Evolutionary conservation across 345 rosid genomes (phyloP).

Genomic region (Gossypium turneri): DNA sequence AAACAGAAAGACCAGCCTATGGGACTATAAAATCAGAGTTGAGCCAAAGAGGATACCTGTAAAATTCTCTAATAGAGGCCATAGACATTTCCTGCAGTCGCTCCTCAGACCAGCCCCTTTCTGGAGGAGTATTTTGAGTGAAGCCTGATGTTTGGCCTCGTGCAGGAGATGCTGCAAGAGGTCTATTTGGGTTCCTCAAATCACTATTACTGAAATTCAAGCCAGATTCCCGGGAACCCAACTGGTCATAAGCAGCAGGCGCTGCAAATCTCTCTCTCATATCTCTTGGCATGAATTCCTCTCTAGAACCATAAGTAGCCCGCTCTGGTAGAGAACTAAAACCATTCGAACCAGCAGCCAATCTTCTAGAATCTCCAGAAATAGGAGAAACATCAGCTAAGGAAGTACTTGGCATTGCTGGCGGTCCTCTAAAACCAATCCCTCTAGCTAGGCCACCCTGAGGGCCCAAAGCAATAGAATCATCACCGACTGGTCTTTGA

Average conservation of each 20-base stretch:
- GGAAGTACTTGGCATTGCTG: slow-evolving; percentile 31
- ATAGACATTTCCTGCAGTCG: slow-evolving; percentile 50
- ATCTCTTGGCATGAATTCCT: slow-evolving; percentile 43
- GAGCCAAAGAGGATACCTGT: slow-evolving; percentile 50
- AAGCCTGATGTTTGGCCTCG: slow-evolving; percentile 36
- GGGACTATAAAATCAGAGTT: slow-evolving; percentile 17
- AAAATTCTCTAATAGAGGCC: slow-evolving; percentile 81
- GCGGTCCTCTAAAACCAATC: slow-evolving; percentile 69
- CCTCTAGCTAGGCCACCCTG: slow-evolving; percentile 98
- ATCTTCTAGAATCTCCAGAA: slow-evolving; percentile 60
- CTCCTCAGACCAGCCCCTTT: slow-evolving; percentile 58
- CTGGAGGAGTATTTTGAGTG: slow-evolving; percentile 43
- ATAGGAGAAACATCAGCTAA: slow-evolving; percentile 45
- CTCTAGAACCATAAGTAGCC: slow-evolving; percentile 36
- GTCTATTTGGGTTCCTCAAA: slow-evolving; percentile 37
- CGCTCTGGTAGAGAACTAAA: slow-evolving; percentile 39
- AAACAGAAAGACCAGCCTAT: not conserved
- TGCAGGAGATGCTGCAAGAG: slow-evolving; percentile 42
- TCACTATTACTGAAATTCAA: slow-evolving; percentile 47
- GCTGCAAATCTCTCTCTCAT: slow-evolving; percentile 47
- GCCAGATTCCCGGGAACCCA: slow-evolving; percentile 47
- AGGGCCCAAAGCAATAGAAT: slow-evolving; percentile 81
- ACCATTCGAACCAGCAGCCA: slow-evolving; percentile 54
- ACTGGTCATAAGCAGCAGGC: slow-evolving; percentile 43
- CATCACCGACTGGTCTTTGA: slow-evolving; percentile 66